Conservation (phyloP, 108 stramenopile species). For the Parietichytrium sp. region DNA sequence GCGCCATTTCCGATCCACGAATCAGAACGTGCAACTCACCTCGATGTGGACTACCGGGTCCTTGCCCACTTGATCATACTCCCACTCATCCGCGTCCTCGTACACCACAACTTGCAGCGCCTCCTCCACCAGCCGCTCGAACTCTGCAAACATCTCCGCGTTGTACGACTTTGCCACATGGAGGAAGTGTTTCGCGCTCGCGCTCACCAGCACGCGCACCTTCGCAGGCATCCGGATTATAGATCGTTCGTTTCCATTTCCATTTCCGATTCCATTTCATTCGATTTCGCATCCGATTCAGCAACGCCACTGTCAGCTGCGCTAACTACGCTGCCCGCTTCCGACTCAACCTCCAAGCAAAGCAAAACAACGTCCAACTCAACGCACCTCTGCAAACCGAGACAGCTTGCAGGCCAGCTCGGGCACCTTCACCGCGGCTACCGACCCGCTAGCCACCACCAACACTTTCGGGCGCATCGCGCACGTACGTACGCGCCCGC, state of each 20-base stretch:
- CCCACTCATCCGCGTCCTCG: conserved; percentile 44
- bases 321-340: too few relatives aligned
- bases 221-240: too few relatives aligned
- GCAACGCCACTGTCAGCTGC: too few relatives aligned
- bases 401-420: conserved; percentile 61
- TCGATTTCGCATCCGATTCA: too few relatives aligned
- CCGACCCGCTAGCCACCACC: conserved; percentile 77
- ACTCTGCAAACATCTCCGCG: not conserved
- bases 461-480: conserved; percentile 54
- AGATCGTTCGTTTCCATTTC: too few relatives aligned
- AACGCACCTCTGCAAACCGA: not conserved
- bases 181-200: not conserved
- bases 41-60: conserved; percentile 88
- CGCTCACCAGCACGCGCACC: conserved; percentile 34
- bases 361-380: too few relatives aligned
- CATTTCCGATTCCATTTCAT: too few relatives aligned
- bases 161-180: not conserved
- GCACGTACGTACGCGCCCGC: too few relatives aligned
- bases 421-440: conserved; percentile 82
- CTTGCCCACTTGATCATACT: conserved; percentile 47
- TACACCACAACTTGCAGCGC: not conserved
- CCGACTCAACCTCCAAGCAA: too few relatives aligned
- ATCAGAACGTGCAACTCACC: not conserved
- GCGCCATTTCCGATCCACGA: not conserved
- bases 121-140: not conserved